These are phyloP conservation scores for Tricholoma sp. DNA, from an alignment of 768 basidiomycete species.

Conservation along the genomic window DNA sequence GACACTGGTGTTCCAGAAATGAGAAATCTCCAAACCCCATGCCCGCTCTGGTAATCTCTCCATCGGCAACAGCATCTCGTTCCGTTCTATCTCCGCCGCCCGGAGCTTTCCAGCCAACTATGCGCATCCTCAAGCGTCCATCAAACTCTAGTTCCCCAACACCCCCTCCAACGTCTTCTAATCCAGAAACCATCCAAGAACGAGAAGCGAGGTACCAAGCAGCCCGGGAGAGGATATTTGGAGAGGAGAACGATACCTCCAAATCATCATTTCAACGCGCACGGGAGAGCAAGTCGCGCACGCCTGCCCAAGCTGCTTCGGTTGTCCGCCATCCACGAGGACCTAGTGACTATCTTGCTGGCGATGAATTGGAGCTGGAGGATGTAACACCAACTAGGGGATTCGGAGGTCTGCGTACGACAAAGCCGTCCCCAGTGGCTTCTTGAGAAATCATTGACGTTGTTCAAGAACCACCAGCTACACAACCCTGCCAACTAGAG, in stretches of 20 bases:
- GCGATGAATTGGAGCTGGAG: neutral
- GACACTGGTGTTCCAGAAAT: conserved; percentile 37
- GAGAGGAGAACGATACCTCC: conserved; percentile 17
- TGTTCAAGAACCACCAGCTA: neutral
- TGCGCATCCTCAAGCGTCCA: conserved; percentile 74
- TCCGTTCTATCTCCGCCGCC: conserved; percentile 44
- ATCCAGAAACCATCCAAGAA: conserved; percentile 45
- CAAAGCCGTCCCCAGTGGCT: conserved; percentile 2
- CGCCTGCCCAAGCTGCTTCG: conserved; percentile 1
- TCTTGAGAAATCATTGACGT: neutral
- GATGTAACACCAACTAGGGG: conserved; percentile 11
- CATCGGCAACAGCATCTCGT: conserved; percentile 27
- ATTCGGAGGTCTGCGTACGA: conserved; percentile 17
- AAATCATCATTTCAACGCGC: neutral
- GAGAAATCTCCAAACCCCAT: conserved; percentile 54
- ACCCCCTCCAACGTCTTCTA: conserved; percentile 17
- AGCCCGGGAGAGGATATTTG: conserved; percentile 72
- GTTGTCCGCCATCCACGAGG: conserved; percentile 26
- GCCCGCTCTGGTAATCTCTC: conserved; percentile 54
- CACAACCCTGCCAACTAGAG: neutral
- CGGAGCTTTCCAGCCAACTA: conserved; percentile 53
- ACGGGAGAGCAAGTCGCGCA: conserved; percentile 3
- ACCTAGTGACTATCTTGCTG: conserved; percentile 8
- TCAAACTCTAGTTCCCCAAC: conserved; percentile 24
- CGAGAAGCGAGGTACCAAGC: conserved; percentile 72